phyloP scores from a whole-genome alignment of 129 eudicot species.

The Cynara cardunculus region DNA sequence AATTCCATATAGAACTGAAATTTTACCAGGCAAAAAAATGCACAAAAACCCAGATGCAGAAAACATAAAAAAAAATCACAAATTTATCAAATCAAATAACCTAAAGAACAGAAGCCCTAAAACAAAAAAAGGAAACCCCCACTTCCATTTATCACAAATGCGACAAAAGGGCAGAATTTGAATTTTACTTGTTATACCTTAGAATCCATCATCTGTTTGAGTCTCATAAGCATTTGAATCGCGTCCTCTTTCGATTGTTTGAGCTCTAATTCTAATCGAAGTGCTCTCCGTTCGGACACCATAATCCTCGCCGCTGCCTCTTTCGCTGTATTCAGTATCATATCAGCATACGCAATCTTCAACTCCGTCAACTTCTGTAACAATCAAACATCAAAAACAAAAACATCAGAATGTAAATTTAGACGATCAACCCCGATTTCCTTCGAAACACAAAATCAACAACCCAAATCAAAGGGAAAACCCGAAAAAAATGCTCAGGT shows the following conservation, averaged over 20 bases:
- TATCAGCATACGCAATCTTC: slow-evolving; percentile 74
- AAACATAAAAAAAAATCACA: neutral
- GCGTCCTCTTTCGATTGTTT: slow-evolving; percentile 48
- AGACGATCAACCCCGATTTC: neutral
- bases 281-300: slow-evolving; percentile 58
- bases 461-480: neutral
- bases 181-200: slow-evolving; percentile 38
- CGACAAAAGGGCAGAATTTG: neutral
- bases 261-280: slow-evolving; percentile 50
- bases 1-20: neutral
- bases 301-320: slow-evolving; percentile 71
- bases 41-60: neutral
- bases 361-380: slow-evolving; percentile 55
- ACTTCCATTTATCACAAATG: neutral
- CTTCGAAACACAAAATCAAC: neutral
- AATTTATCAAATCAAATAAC: neutral
- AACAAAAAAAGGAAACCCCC: slow-evolving; percentile 5
- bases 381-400: neutral
- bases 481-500: neutral
- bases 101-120: neutral
- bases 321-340: slow-evolving; percentile 64
- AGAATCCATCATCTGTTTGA: slow-evolving; percentile 71
- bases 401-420: neutral
- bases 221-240: slow-evolving; percentile 51
- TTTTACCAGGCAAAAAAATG: neutral